phyloP scores from a whole-genome alignment of 768 basidiomycete genomes.

The Boletus rubescentipes region DNA sequence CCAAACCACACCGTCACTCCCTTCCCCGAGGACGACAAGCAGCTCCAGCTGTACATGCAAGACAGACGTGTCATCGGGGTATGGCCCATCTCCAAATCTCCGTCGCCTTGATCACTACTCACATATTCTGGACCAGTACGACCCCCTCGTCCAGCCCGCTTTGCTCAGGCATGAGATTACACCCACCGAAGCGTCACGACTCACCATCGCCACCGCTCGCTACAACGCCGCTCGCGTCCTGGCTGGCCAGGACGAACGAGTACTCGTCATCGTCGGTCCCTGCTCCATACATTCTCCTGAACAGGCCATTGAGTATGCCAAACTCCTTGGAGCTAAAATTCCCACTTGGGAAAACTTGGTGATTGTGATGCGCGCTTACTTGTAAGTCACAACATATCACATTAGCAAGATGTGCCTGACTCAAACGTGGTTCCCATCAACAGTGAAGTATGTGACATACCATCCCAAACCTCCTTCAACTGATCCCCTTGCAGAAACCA shows the following conservation, averaged over 20 bases:
- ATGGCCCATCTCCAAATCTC: constrained; percentile 26
- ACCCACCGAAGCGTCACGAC: constrained; percentile 60
- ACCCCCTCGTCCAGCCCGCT: constrained; percentile 93
- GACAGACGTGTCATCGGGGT: constrained; percentile 81
- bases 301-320: constrained; percentile 82
- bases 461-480: neutral
- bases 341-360: constrained; percentile 71
- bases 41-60: constrained; percentile 72
- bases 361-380: constrained; percentile 97
- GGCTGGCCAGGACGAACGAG: constrained; percentile 78
- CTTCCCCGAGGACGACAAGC: constrained; percentile 61
- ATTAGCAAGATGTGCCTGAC: constrained; percentile 17
- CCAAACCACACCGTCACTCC: constrained; percentile 52
- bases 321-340: constrained; percentile 66
- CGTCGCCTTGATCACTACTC: constrained; percentile 8
- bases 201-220: constrained; percentile 78
- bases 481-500: constrained; percentile 65
- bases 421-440: constrained; percentile 31
- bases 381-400: constrained; percentile 53
- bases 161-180: constrained; percentile 86
- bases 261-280: constrained; percentile 92
- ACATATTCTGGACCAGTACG: constrained; percentile 57
- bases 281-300: constrained; percentile 92
- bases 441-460: constrained; percentile 38
- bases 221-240: constrained; percentile 76